Conservation (phyloP, 2,329 filamentous ascomycete species). For the Alternaria ventricosa region DNA sequence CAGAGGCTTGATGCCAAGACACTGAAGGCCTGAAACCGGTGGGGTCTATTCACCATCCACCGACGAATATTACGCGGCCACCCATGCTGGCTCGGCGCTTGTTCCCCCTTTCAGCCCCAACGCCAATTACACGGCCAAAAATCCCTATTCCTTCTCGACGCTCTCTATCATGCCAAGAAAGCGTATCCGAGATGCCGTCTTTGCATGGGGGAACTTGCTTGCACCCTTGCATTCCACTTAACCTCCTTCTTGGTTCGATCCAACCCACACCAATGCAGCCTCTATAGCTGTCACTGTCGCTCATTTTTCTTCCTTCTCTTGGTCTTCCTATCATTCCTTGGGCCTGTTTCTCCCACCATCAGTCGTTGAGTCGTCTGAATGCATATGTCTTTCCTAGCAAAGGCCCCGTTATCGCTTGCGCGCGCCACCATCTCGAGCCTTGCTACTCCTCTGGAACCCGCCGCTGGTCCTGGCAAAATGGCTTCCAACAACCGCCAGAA, state of each 20-base stretch:
- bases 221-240: constrained; percentile 34
- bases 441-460: constrained; percentile 16
- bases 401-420: constrained; percentile 33
- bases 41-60: constrained; percentile 26
- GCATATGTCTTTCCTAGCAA: constrained; percentile 34
- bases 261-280: constrained; percentile 26
- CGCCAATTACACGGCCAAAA: constrained; percentile 27
- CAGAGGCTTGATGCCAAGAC: constrained; percentile 26
- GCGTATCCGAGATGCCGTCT: constrained; percentile 42
- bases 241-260: constrained; percentile 29
- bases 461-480: constrained; percentile 26
- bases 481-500: constrained; percentile 43
- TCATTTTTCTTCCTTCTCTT: constrained; percentile 22
- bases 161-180: constrained; percentile 37
- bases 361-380: constrained; percentile 25
- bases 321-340: constrained; percentile 1
- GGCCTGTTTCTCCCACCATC: constrained; percentile 14
- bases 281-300: constrained; percentile 31
- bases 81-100: constrained; percentile 28
- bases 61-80: constrained; percentile 39
- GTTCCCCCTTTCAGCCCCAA: constrained; percentile 25
- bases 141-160: constrained; percentile 29
- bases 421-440: constrained; percentile 32
- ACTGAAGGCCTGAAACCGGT: constrained; percentile 26
- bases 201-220: constrained; percentile 39